Base-by-base conservation (phyloP, 805 yeast species). In the Isabelozyma gotoi region DNA sequence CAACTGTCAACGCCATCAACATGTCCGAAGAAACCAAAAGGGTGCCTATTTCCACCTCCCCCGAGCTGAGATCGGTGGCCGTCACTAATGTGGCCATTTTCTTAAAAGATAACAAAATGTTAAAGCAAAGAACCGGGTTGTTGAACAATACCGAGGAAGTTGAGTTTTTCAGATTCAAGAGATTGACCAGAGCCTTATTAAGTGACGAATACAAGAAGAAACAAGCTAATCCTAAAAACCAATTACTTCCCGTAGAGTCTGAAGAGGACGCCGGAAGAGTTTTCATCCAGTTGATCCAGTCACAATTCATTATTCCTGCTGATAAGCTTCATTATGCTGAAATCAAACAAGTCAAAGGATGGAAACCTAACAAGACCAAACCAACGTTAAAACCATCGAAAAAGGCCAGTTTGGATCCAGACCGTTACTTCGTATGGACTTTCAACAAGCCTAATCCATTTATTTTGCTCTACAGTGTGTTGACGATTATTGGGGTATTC, bases 111-210 rank as follows among this genome's bases (percentile, higher is more conserved):
- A 77, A 86, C 62, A 60, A 70, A 27, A 64, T 68, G n/a, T 72
- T 92, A 49, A 94, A 92, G 59, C 86, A 84, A 64, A 81, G 99
- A 55, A 78, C 79, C 48, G 97, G 97, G 11, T 63, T 84, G n/a
- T 70, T 84, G 42, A 83, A 84, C 54, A 82, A 85, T 43, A 78
- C 78, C 49, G 67, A 60, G n/a, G 82, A 81, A 38, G 77, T 80
- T 29, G 96, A 88, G 46, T 90, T 94, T 63, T 94, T 92, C 77
- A 76, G 96, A 52, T 85, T 75, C 63, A 92, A 92, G 64, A 79
- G 99, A 56, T 85, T 88, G 35, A 68, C 80, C 11, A 74, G 98
- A 51, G 96, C 95, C 1, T 73, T 92, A 44, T 67, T 81, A 29
- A 80, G 89, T 42, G 84, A 79, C 1, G 91, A 84, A 36, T 94